Evolutionary conservation across 2,329 filamentous ascomycete species (phyloP).

Genomic region (Daldinia eschscholtzii): DNA sequence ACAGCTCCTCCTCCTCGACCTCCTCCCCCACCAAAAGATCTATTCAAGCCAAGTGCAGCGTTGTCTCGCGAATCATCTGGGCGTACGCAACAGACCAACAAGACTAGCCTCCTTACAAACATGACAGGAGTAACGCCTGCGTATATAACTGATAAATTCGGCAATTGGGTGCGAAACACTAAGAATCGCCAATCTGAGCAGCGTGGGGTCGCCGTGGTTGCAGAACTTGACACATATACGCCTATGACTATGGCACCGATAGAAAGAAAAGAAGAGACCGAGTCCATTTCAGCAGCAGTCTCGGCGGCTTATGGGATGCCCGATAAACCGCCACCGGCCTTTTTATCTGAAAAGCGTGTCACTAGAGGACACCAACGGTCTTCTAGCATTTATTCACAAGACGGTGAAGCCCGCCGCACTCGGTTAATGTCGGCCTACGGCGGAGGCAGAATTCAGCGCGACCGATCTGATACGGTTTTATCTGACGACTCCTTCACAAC

Average conservation of each 20-base stretch:
- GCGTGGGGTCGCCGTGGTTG: conserved; percentile 40
- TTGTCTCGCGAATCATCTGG: conserved; percentile 54
- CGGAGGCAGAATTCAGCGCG: conserved; percentile 23
- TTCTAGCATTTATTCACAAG: conserved; percentile 57
- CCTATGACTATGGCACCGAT: conserved; percentile 51
- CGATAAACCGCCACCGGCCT: conserved; percentile 50
- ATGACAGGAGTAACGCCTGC: conserved; percentile 56
- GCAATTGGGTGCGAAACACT: conserved; percentile 66
- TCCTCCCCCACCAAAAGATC: conserved; percentile 17
- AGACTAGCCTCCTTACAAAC: conserved; percentile 57
- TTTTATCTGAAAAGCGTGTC: conserved; percentile 46
- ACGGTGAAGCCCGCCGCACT: conserved; percentile 35
- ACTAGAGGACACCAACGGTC: conserved; percentile 47
- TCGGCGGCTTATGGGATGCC: conserved; percentile 46
- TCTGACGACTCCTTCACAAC: conserved; percentile 57
- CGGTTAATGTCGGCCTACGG: conserved; percentile 1
- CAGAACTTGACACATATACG: conserved; percentile 50
- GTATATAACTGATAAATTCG: conserved; percentile 65
- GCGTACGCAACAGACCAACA: conserved; percentile 65
- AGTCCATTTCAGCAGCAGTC: conserved; percentile 43
- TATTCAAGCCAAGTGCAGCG: conserved; percentile 31
- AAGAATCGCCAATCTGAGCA: conserved; percentile 43
- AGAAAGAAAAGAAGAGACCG: conserved; percentile 45
- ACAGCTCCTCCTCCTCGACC: conserved; percentile 50
- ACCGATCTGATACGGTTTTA: conserved; percentile 48